These are phyloP conservation scores for Lignosus rhinocerotis DNA, from an alignment of 1,284 basidiomycete genomes.

Conservation along the genomic window DNA sequence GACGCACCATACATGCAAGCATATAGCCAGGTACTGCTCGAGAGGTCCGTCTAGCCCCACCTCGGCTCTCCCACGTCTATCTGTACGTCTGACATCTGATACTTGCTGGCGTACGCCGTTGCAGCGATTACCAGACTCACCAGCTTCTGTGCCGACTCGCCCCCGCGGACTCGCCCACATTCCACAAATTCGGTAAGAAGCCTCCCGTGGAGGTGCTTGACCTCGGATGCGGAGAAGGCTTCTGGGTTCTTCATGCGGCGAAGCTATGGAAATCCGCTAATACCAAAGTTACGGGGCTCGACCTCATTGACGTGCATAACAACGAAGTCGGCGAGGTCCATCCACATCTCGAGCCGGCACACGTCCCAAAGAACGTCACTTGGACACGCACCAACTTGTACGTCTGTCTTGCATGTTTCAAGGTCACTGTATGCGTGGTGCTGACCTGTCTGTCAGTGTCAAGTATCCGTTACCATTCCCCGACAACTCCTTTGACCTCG, in stretches of 20 bases:
- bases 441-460: conserved; percentile 41
- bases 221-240: conserved; percentile 68
- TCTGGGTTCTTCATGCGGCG: conserved; percentile 64
- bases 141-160: conserved; percentile 53
- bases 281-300: conserved; percentile 60
- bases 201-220: conserved; percentile 62
- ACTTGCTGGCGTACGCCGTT: background rate
- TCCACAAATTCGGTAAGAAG: conserved; percentile 53
- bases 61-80: background rate
- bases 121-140: conserved; percentile 59
- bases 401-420: conserved; percentile 29
- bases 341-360: conserved; percentile 20
- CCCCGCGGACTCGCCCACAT: conserved; percentile 52
- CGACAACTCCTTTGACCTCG: conserved; percentile 62
- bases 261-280: conserved; percentile 51
- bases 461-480: conserved; percentile 57
- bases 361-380: conserved; percentile 46
- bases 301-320: conserved; percentile 53
- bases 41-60: conserved; percentile 48
- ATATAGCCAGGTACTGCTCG: conserved; percentile 55
- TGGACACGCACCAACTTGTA: conserved; percentile 69
- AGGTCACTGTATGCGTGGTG: conserved; percentile 12
- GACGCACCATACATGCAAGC: conserved; percentile 65
- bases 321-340: conserved; percentile 32
- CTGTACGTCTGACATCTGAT: background rate